Evolutionary conservation across 2,329 filamentous ascomycete species (phyloP).

Genomic region (Sclerotinia minor): DNA sequence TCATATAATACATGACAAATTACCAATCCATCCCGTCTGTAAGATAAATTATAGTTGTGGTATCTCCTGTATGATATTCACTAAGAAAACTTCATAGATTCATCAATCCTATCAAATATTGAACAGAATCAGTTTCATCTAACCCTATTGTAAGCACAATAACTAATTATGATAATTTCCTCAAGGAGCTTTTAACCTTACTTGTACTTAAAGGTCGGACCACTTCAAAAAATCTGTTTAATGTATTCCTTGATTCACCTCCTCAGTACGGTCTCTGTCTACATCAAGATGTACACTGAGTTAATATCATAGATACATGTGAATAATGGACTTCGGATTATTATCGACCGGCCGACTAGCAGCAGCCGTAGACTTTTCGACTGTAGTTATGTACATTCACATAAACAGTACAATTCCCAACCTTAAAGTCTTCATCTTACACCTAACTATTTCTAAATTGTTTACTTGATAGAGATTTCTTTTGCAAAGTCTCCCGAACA

Average conservation of each 20-base stretch:
- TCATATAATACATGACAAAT: not conserved
- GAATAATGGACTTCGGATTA: not conserved
- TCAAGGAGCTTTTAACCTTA: not conserved
- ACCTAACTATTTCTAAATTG: not conserved
- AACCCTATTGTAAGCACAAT: not conserved
- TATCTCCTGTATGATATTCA: not conserved
- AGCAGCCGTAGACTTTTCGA: not conserved
- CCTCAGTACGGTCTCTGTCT: not conserved
- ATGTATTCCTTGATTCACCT: not conserved
- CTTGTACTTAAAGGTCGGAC: not conserved
- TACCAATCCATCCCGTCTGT: not conserved
- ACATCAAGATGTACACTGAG: not conserved
- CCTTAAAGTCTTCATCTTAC: not conserved
- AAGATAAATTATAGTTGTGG: not conserved
- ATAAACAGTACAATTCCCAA: not conserved
- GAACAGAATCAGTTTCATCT: not conserved
- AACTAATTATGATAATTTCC: not conserved
- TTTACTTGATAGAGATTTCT: not conserved
- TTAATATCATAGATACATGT: not conserved
- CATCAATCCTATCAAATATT: not conserved
- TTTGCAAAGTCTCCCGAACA: not conserved
- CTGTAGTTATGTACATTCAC: not conserved
- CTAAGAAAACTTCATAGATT: accelerated
- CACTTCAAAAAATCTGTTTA: not conserved
- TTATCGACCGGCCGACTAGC: not conserved